Base-by-base conservation (phyloP, 1,139 yeast species). In the Hansenula anomala region DNA sequence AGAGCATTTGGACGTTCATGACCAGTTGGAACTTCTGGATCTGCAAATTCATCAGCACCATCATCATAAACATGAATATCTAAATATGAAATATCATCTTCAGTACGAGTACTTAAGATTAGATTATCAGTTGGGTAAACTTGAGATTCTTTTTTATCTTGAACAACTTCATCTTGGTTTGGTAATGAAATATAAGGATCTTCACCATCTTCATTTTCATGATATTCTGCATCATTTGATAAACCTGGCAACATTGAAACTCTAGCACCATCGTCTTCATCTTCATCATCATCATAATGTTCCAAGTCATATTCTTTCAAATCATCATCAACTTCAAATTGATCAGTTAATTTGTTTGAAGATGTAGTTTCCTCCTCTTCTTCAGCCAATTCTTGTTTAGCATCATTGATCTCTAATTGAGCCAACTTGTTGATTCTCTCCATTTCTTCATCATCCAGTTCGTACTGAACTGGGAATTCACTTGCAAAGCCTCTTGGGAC, bases 21-120 rank as follows among this genome's bases (percentile, higher is more conserved):
- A 16, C 90, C 90, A 46, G 72, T 73, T 43, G 85, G 84, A 15
- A 79, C 83, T 56, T 78, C 85, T 13, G 74, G 75, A 54, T 80
- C 84, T 34, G 67, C 63, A 47, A 73, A 73, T 53, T 79, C 89
- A 40, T 90, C 92, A 16, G 92, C 90, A 58, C 95, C 95, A 58
- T 90, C 96, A 60, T 92, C 97, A 60, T 90, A 92, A 23, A 94
- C 87, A 55, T 90, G 90, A 2, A 92, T 94, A 56, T 92, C 98
- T 56, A 92, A 70, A 58, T 84, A 86, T 13, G 97, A 89, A 33
- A 92, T 73, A 39, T 92, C 97, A 60, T 92, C 98, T 58, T 92
- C 97, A 3, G 99, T 94, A 67, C 96, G 81, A 2, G 97, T 84
- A 12, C 96, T 90, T 51, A 92, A 71, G 28, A 92, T 78, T 66